Evolutionary conservation across 23 red algal species (phyloP).

Genomic region (Gracilaria vermiculophylla): DNA sequence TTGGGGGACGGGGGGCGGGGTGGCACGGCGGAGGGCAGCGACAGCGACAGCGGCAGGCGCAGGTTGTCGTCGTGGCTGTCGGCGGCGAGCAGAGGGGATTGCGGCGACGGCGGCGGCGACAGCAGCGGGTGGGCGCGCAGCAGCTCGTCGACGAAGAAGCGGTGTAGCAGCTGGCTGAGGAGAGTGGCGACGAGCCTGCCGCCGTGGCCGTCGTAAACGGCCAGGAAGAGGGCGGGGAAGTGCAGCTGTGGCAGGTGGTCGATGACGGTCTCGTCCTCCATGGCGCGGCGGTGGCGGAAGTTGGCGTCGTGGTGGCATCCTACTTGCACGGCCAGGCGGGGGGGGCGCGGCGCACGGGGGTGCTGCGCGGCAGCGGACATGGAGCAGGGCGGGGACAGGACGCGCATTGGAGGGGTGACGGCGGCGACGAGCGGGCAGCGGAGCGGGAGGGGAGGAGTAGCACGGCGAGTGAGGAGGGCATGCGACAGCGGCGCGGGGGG

Average conservation of each 20-base stretch:
- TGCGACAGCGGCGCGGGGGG: too few relatives aligned
- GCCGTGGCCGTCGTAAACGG: slow-evolving; percentile 92
- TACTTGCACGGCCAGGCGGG: slow-evolving; percentile 12
- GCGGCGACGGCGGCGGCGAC: not conserved
- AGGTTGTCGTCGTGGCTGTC: not conserved
- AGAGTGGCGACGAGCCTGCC: slow-evolving; percentile 55
- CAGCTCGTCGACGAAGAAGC: slow-evolving; percentile 65
- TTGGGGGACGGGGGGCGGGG: not conserved
- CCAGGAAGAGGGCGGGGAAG: slow-evolving; percentile 77
- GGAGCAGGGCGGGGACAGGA: not conserved
- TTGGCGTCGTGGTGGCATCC: slow-evolving; percentile 87
- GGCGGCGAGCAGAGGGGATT: not conserved
- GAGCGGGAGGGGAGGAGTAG: too few relatives aligned
- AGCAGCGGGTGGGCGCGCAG: not conserved
- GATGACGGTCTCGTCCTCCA: slow-evolving; percentile 89
- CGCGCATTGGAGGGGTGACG: not conserved
- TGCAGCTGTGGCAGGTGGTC: slow-evolving; percentile 45
- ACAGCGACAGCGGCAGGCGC: not conserved
- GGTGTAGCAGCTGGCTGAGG: slow-evolving; percentile 62
- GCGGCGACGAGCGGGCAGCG: too few relatives aligned
- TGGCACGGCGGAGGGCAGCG: not conserved
- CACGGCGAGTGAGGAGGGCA: too few relatives aligned
- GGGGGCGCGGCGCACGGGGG: not conserved
- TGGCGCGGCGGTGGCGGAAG: slow-evolving; percentile 60
- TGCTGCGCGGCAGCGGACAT: not conserved